Percentiles rank a stretch among this genome's conserved stretches.
These are phyloP conservation scores for Bipolaris gigantea DNA, from an alignment of 2,329 filamentous ascomycete species.

Conservation along the genomic window DNA sequence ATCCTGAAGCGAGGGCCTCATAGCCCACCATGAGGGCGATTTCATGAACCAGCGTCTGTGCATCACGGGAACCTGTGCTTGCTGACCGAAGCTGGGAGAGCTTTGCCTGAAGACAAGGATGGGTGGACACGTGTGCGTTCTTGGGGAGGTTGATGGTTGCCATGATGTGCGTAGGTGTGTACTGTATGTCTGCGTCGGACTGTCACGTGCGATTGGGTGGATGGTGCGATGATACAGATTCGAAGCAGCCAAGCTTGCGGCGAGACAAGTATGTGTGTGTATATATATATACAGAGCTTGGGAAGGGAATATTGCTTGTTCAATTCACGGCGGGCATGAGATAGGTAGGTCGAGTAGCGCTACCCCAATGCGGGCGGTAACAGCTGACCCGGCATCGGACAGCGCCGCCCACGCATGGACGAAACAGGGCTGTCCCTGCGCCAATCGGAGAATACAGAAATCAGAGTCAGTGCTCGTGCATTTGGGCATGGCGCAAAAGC, in stretches of 20 bases:
- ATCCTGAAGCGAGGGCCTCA: constrained; percentile 71
- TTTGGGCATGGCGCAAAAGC: background rate
- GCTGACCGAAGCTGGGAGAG: constrained; percentile 84
- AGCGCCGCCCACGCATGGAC: constrained; percentile 9
- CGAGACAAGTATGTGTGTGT: background rate
- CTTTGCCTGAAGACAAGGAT: constrained; percentile 86
- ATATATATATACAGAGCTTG: background rate
- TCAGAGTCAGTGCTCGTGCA: background rate
- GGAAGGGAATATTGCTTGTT: constrained; percentile 3
- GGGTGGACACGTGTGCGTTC: constrained; percentile 74
- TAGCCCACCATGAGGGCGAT: constrained; percentile 80
- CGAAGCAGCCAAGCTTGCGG: background rate
- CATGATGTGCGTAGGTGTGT: constrained; percentile 23
- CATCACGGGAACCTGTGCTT: constrained; percentile 70
- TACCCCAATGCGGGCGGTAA: constrained; percentile 13
- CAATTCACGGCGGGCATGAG: constrained; percentile 7
- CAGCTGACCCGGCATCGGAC: constrained; percentile 8
- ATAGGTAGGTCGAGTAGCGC: constrained; percentile 3
- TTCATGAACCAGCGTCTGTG: constrained; percentile 81
- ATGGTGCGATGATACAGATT: background rate
- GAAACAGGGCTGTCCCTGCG: constrained; percentile 5
- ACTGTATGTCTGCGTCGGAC: background rate
- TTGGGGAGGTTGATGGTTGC: constrained; percentile 50
- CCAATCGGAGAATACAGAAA: constrained; percentile 10
- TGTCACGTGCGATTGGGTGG: background rate